Base-by-base conservation (phyloP, 441 rosid species). In the Erodium trifolium region DNA sequence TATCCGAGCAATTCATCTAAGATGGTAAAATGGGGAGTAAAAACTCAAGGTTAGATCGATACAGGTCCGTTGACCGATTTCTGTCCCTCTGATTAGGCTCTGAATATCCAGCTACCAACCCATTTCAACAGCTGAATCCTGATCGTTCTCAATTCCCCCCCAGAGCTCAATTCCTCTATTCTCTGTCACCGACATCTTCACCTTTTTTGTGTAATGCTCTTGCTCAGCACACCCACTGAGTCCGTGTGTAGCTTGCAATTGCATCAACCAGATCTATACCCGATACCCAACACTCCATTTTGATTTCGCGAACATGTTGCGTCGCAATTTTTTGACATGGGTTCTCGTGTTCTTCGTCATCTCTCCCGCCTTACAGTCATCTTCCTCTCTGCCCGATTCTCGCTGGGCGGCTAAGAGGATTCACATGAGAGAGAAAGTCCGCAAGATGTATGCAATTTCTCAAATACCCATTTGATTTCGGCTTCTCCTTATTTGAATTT, bases 401-500 rank as follows among this genome's bases (percentile, higher is more conserved):
- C 84, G 76, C 67, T 80, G 77, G 83, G 80, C 75, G 16, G 82
- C 88, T 59, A 88, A 79, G 86, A 82, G 83, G 91, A 80, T 73
- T 57, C 83, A 68, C 63, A 78, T 90, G 92, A 84, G 88, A 59
- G 96, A 86, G 72, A 84, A 89, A 89, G 96, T 90, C 63, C 86
- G 94, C 73, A 70, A 83, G 76, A 90, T 93, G 98, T 90, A 85
- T 72, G 86, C 4, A 1, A 37, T 45, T 45, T 10, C 49, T n/a
- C 69, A 53, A 35, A 13, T 70, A 12, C 41, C 49, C 71, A 55
- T 47, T 67, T 65, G 17, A 31, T 11, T 27, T 60, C 19, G 31
- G 13, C 5, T 7, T 18, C 65, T 8, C 2, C 34, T 18, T 18
- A 34, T 67, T 34, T 18, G 18, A 3, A 13, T 4, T 11, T 19